These are phyloP conservation scores for Pseudozyma sp. DNA, from an alignment of 1,284 basidiomycete species.

Conservation along the genomic window DNA sequence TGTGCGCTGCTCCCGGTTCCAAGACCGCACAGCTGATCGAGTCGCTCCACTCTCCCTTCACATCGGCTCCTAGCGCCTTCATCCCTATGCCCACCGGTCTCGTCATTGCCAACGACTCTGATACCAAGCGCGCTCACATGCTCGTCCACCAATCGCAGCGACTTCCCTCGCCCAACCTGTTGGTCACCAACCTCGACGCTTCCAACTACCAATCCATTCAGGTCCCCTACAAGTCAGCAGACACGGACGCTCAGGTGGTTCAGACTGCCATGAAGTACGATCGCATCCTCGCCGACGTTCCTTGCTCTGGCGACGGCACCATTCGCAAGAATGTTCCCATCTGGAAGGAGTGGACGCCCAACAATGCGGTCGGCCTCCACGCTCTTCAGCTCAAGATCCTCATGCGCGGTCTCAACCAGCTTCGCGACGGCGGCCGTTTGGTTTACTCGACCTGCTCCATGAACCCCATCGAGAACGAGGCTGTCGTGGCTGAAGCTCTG, in stretches of 20 bases:
- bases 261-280: conserved; percentile 81
- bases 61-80: conserved; percentile 57
- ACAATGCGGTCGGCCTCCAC: conserved; percentile 91
- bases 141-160: conserved; percentile 97
- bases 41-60: conserved; percentile 76
- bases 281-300: conserved; percentile 94
- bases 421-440: conserved; percentile 86
- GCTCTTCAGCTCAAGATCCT: conserved; percentile 93
- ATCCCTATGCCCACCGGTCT: conserved; percentile 73
- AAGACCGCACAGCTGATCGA: conserved; percentile 95
- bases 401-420: conserved; percentile 87
- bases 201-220: conserved; percentile 77
- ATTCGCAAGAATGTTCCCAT: conserved; percentile 93
- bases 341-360: conserved; percentile 90
- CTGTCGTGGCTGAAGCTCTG: conserved; percentile 83
- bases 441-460: conserved; percentile 98
- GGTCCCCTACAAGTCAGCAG: conserved; percentile 56
- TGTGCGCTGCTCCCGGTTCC: conserved; percentile 99
- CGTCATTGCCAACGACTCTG: conserved; percentile 88
- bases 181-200: conserved; percentile 97
- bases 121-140: conserved; percentile 93
- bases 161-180: conserved; percentile 88
- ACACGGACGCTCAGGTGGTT: conserved; percentile 37
- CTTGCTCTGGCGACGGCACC: conserved; percentile 97
- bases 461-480: conserved; percentile 97